A percentile compares a stretch with the other conserved stretches of the same genome.
Evolutionary conservation across 1,284 basidiomycete species (phyloP).

Genomic region (Austroboletus sp.): DNA sequence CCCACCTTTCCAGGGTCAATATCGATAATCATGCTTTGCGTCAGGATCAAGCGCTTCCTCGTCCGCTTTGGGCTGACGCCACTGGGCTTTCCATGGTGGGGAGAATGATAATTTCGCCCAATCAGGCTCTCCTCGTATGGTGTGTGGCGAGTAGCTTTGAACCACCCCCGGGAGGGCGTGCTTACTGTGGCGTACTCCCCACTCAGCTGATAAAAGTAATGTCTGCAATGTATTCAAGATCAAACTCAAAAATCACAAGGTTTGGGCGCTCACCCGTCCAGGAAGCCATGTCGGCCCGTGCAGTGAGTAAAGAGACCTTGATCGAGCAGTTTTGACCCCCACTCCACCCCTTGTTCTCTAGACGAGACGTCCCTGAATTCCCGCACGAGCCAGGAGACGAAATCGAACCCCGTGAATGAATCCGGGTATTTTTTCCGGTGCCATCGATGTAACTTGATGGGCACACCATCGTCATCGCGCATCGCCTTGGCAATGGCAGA

Average conservation of each 20-base stretch:
- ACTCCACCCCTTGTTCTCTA: conserved; percentile 71
- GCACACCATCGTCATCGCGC: conserved; percentile 70
- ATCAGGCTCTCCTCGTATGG: conserved; percentile 34
- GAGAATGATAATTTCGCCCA: conserved; percentile 38
- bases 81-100: conserved; percentile 33
- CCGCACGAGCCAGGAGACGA: conserved; percentile 80
- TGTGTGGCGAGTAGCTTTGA: conserved; percentile 42
- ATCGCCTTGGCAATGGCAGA: conserved; percentile 65
- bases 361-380: conserved; percentile 82
- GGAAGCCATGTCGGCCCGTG: conserved; percentile 67
- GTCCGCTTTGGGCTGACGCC: conserved; percentile 39
- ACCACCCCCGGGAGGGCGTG: conserved; percentile 62
- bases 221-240: conserved; percentile 38
- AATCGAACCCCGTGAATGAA: conserved; percentile 80
- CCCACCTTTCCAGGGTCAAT: conserved; percentile 73
- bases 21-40: conserved; percentile 82
- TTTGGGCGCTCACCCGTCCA: conserved; percentile 64
- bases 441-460: conserved; percentile 74
- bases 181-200: conserved; percentile 68
- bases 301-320: conserved; percentile 82
- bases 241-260: conserved; percentile 1
- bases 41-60: conserved; percentile 70
- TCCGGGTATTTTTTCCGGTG: conserved; percentile 62
- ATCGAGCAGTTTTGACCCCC: conserved; percentile 67
- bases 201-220: conserved; percentile 79